phyloP scores from a whole-genome alignment of 192 early-diverging fungal species.

The Dissophora ornata region DNA sequence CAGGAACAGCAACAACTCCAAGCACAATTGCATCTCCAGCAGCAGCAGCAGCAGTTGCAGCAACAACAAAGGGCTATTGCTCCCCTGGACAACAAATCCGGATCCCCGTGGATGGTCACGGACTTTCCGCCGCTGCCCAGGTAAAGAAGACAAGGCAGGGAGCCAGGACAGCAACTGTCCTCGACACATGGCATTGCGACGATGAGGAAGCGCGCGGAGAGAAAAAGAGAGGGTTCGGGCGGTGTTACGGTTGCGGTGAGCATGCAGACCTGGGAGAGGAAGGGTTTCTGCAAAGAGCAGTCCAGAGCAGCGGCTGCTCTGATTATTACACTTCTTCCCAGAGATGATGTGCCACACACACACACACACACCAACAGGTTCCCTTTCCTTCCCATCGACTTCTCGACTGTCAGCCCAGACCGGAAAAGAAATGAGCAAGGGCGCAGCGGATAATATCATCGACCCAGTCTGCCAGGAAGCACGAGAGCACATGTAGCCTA shows the following conservation, averaged over 20 bases:
- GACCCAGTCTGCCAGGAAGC: too few relatives aligned
- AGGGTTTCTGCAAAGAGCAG: neutral
- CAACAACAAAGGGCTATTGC: slow-evolving; percentile 16
- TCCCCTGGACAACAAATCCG: slow-evolving; percentile 25
- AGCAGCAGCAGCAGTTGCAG: slow-evolving; percentile 26
- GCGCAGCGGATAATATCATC: too few relatives aligned
- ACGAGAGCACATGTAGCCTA: too few relatives aligned
- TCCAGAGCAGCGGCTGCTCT: neutral
- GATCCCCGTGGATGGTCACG: slow-evolving; percentile 21
- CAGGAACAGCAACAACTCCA: slow-evolving; percentile 40
- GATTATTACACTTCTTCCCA: too few relatives aligned
- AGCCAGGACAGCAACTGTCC: neutral
- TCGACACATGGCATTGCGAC: neutral
- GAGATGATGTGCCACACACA: too few relatives aligned
- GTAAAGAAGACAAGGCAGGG: slow-evolving; percentile 13
- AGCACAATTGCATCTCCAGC: slow-evolving; percentile 22
- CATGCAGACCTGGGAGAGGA: neutral
- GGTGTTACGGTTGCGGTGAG: too few relatives aligned
- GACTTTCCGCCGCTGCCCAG: slow-evolving; percentile 36
- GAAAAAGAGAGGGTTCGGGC: neutral
- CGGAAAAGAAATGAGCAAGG: too few relatives aligned
- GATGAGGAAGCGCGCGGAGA: neutral
- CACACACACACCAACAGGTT: too few relatives aligned
- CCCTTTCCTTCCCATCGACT: too few relatives aligned
- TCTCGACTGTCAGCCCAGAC: too few relatives aligned